A percentile compares a stretch with the other conserved stretches of the same genome.
These are phyloP conservation scores for Fusarium xylarioides DNA, from an alignment of 2,329 filamentous ascomycete species.

Conservation along the genomic window DNA sequence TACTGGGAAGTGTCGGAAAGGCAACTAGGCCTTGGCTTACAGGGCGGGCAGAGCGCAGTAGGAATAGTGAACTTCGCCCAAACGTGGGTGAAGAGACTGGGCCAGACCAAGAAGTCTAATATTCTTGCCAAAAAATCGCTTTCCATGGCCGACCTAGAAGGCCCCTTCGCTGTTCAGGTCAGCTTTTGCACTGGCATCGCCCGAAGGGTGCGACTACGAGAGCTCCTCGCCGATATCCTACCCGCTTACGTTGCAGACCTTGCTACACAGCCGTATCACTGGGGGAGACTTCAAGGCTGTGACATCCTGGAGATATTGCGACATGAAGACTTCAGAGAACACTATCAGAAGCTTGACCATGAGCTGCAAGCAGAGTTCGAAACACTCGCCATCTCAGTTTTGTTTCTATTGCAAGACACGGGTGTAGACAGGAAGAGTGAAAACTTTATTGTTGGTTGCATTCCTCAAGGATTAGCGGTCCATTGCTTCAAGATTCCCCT, in stretches of 20 bases:
- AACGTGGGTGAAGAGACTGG: background rate
- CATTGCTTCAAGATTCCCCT: background rate
- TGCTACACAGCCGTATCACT: fast-evolving
- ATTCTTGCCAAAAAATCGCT: fast-evolving
- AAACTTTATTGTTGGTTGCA: fast-evolving
- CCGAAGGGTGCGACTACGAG: fast-evolving
- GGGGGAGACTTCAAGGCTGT: fast-evolving
- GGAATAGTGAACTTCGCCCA: fast-evolving
- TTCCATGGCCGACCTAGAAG: background rate
- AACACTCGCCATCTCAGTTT: fast-evolving
- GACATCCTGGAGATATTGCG: fast-evolving
- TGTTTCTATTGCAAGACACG: background rate
- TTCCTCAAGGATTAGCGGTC: fast-evolving
- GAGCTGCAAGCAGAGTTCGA: background rate
- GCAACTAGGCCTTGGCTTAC: fast-evolving
- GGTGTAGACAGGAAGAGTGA: background rate
- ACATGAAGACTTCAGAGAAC: fast-evolving
- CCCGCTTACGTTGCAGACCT: fast-evolving
- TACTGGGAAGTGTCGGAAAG: background rate
- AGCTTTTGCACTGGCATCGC: background rate
- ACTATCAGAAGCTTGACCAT: fast-evolving
- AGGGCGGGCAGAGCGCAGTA: fast-evolving
- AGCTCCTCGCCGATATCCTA: fast-evolving
- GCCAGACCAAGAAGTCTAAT: fast-evolving
- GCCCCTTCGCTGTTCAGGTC: fast-evolving